Evolutionary conservation across 345 rosid genomes (phyloP), one percentile per base, ranked within the genome.

Genomic region (Brassica rapa): DNA sequence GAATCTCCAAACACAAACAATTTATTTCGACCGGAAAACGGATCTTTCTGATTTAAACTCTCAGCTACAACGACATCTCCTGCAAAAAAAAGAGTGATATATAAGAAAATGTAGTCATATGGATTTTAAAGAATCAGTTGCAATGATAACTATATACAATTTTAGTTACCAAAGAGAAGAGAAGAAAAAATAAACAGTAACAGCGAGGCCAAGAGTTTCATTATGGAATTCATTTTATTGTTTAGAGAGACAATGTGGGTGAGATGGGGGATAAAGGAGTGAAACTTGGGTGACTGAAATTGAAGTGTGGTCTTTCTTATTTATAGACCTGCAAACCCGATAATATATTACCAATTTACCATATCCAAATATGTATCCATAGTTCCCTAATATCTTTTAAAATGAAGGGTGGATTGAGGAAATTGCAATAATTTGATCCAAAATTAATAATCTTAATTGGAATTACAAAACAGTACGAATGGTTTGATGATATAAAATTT

Each of bases 1-100:
- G 91, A 88, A 79, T 86, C 88, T 39, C 91, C 91, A 12, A 86
- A 88, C 21, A 81, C 91, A 46, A 88, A 85, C 29, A 86, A 79
- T 73, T 74, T 86, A 56, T 63, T 77, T 60, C 83, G 84, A 27
- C 23, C 66, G n/a, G 10, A 23, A 43, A 9, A 46, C 55, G 55
- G 55, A 46, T 62, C 9, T 16, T 11, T 24, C 0, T 19, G 69
- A 16, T 33, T 14, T 39, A 25, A 30, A 37, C 3, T 72, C 49
- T 74, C 77, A 49, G 66, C 71, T 62, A 46, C 72, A 37, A 2
- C 66, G 33, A 64, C 59, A 3, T 65, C 63, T 51, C 76, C 76
- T 72, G 43, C 27, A 27, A 27, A 27, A 51, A 49, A 27, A 70
- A 5, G 64, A 60, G 32, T 11, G 64, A 25, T 60, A 11, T 60